Conservation (phyloP, 2,329 filamentous ascomycete genomes). For the Tolypocladium endophyticum region DNA sequence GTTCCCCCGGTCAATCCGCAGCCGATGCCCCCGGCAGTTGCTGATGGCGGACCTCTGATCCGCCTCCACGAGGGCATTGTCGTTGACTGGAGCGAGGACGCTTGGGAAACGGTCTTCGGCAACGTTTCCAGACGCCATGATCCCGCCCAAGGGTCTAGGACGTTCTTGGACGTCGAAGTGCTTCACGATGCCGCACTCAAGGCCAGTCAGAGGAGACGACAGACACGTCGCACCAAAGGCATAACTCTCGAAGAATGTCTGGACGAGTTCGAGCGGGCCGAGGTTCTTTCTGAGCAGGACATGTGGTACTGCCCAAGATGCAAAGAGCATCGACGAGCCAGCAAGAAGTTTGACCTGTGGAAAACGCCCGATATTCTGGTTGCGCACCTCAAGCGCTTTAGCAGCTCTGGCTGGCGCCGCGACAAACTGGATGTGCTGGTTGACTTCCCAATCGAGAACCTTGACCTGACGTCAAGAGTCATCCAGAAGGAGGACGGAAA, state of each 20-base stretch:
- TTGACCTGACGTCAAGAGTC: slow-evolving; percentile 74
- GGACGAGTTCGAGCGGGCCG: slow-evolving; percentile 87
- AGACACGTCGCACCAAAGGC: slow-evolving; percentile 46
- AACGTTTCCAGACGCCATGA: slow-evolving; percentile 18
- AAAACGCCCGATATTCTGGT: slow-evolving; percentile 91
- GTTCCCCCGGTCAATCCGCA: slow-evolving; percentile 19
- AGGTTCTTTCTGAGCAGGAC: slow-evolving; percentile 88
- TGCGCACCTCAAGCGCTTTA: slow-evolving; percentile 92
- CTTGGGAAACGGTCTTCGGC: slow-evolving; percentile 61
- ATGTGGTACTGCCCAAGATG: slow-evolving; percentile 96
- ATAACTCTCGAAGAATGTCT: slow-evolving; percentile 84
- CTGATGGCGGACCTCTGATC: slow-evolving; percentile 53
- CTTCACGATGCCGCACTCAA: slow-evolving; percentile 55
- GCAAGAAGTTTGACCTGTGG: slow-evolving; percentile 96
- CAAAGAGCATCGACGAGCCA: slow-evolving; percentile 84
- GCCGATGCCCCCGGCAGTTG: slow-evolving; percentile 25
- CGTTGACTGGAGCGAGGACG: slow-evolving; percentile 70
- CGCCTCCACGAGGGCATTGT: slow-evolving; percentile 76
- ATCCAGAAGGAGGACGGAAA: slow-evolving; percentile 73
- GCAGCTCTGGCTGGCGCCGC: slow-evolving; percentile 66
- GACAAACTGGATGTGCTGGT: slow-evolving; percentile 89
- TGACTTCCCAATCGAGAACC: slow-evolving; percentile 79
- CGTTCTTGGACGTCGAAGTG: slow-evolving; percentile 41
- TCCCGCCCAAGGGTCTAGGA: slow-evolving; percentile 48
- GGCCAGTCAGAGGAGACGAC: slow-evolving; percentile 51